Evolutionary conservation across 495 filamentous ascomycete species (phyloP).

Genomic region (Talaromyces proteolyticus): DNA sequence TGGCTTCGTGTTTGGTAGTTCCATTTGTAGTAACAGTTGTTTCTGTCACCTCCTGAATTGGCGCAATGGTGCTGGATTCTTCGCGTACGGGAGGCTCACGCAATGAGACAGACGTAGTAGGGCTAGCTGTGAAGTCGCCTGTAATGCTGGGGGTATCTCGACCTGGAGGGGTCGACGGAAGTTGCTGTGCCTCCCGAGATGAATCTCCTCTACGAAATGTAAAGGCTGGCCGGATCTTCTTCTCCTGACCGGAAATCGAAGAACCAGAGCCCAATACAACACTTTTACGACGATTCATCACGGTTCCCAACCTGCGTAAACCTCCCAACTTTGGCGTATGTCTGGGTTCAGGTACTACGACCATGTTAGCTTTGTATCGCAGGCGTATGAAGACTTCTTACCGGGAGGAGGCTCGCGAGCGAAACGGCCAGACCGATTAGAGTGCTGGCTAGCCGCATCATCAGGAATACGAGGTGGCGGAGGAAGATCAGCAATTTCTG

Average conservation of each 20-base stretch:
- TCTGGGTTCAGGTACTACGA: constrained; percentile 24
- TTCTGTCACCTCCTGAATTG: constrained; percentile 17
- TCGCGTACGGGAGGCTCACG: constrained; percentile 24
- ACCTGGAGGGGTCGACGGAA: constrained; percentile 24
- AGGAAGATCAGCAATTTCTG: constrained; percentile 17
- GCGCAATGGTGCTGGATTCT: constrained; percentile 11
- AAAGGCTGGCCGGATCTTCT: constrained; percentile 42
- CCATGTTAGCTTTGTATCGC: neutral
- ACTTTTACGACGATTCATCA: constrained; percentile 60
- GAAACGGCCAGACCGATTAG: constrained; percentile 32
- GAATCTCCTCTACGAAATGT: constrained; percentile 44
- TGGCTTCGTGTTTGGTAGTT: constrained; percentile 1
- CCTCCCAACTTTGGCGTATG: constrained; percentile 41
- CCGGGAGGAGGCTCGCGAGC: constrained; percentile 33
- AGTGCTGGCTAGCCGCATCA: constrained; percentile 60
- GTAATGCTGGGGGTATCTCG: constrained; percentile 32
- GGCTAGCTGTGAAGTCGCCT: constrained; percentile 19
- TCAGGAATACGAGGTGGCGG: constrained; percentile 39
- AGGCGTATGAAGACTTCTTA: neutral
- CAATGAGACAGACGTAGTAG: constrained; percentile 13
- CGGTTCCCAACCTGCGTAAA: constrained; percentile 71
- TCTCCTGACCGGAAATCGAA: constrained; percentile 36
- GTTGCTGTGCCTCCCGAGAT: constrained; percentile 33
- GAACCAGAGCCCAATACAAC: constrained; percentile 29
- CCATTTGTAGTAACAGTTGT: constrained; percentile 24